These are phyloP conservation scores for Trypanosoma lewisi DNA, from an alignment of 208 protist species.

Conservation along the genomic window DNA sequence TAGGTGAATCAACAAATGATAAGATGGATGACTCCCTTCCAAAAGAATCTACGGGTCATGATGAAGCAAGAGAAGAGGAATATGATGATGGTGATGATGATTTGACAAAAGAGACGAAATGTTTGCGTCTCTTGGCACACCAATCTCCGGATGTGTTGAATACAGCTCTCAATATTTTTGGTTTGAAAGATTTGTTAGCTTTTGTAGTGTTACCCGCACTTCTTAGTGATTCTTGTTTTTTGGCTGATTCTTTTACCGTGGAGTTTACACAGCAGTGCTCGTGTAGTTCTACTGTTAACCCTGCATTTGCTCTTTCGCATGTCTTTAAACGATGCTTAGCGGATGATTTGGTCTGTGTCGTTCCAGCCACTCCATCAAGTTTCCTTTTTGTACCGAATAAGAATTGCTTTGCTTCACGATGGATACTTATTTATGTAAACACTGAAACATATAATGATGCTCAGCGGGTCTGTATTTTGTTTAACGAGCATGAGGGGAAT, in stretches of 20 bases:
- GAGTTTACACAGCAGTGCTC: slow-evolving; percentile 75
- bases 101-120: slow-evolving; percentile 1
- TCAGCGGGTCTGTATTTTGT: slow-evolving; percentile 26
- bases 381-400: slow-evolving; percentile 59
- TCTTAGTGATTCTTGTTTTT: slow-evolving; percentile 48
- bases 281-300: slow-evolving; percentile 46
- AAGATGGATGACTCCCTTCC: background rate
- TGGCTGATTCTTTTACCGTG: slow-evolving; percentile 48
- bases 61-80: background rate
- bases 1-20: background rate
- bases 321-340: slow-evolving; percentile 69
- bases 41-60: too few species aligned
- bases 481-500: slow-evolving; percentile 34
- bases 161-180: slow-evolving; percentile 17
- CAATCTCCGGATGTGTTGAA: slow-evolving; percentile 6
- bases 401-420: slow-evolving; percentile 43
- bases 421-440: slow-evolving; percentile 57
- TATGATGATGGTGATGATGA: slow-evolving; percentile 10
- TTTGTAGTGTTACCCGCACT: slow-evolving; percentile 63
- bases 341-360: slow-evolving; percentile 78
- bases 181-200: slow-evolving; percentile 42
- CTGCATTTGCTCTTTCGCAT: slow-evolving; percentile 44
- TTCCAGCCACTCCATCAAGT: slow-evolving; percentile 34
- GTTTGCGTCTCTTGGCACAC: slow-evolving; percentile 22
- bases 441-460: background rate